Base-by-base conservation (phyloP, 768 basidiomycete species). In the Rubroboletus pulcherrimus region DNA sequence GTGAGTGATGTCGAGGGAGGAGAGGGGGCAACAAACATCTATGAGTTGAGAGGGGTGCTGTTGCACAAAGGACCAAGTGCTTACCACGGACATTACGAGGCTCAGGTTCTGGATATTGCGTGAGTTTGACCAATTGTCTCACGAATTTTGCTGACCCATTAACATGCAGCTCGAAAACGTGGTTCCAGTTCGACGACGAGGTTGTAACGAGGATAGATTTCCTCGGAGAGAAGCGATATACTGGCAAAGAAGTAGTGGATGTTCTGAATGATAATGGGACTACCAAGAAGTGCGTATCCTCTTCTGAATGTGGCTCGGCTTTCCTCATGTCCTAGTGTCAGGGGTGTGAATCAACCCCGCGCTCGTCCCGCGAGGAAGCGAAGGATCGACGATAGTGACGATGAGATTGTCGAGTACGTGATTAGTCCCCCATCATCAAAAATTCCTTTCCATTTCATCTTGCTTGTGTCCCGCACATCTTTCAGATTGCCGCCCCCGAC, bases 131-230 rank as follows among this genome's bases (percentile, higher is more conserved):
- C 21, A 15, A 39, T 17, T 19, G 9, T 42, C 30, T 35, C 26
- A 30, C 24, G 42, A 39, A 46, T 46, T 43, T 5, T 30, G 17
- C 53, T 62, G 24, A 61, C 47, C 17, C 29, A n/a, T 19, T 53
- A 37, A 35, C 46, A 43, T 31, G 35, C 55, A 92, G 89, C 49
- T 78, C 78, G 46, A 70, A 78, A 39, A 78, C 85, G 17, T 98
- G 96, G 95, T 95, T 86, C 66, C 85, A 88, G 57, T 98, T 93
- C 72, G 94, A 96, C 63, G 96, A 98, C 66, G 96, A 98, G 67
- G 71, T 73, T 5, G 91, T 96, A 5, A 85, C 84, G 0, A 81
- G 77, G 62, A 82, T 87, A 53, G 74, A 81, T 47, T 72, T 76
- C 29, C 74, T 86, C 4, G 80, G 80, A 30, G 78, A 82, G 53